Conservation (phyloP, 2,329 filamentous ascomycete genomes). For the Daldinia eschscholtzii region DNA sequence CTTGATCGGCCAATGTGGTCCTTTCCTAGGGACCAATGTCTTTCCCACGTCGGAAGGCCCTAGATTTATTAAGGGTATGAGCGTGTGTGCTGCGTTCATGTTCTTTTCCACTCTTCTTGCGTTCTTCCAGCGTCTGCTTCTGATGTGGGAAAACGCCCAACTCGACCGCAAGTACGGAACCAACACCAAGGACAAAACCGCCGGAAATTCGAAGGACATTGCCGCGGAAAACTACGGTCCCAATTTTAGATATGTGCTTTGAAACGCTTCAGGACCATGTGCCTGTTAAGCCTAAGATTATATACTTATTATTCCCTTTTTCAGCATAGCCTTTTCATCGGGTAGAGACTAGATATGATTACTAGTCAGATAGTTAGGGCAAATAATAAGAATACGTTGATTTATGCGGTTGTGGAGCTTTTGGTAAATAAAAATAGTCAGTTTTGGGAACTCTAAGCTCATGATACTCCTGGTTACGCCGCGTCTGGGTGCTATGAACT, state of each 20-base stretch:
- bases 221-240: constrained; percentile 45
- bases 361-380: background rate
- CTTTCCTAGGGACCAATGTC: constrained; percentile 47
- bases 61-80: constrained; percentile 46
- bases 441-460: background rate
- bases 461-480: background rate
- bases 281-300: background rate
- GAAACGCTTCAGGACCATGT: background rate
- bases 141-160: constrained; percentile 45
- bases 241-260: constrained; percentile 46
- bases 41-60: constrained; percentile 42
- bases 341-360: background rate
- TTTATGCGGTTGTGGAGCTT: background rate
- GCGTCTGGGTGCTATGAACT: background rate
- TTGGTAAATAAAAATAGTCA: background rate
- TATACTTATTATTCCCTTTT: background rate
- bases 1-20: constrained; percentile 48
- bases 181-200: constrained; percentile 16
- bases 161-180: constrained; percentile 45
- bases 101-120: constrained; percentile 47
- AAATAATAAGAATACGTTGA: background rate
- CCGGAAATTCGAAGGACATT: constrained; percentile 18
- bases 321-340: background rate
- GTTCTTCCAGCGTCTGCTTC: constrained; percentile 39
- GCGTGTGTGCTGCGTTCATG: constrained; percentile 50